Conservation (phyloP, 2,329 filamentous ascomycete genomes). For the Fusarium scirpi region DNA sequence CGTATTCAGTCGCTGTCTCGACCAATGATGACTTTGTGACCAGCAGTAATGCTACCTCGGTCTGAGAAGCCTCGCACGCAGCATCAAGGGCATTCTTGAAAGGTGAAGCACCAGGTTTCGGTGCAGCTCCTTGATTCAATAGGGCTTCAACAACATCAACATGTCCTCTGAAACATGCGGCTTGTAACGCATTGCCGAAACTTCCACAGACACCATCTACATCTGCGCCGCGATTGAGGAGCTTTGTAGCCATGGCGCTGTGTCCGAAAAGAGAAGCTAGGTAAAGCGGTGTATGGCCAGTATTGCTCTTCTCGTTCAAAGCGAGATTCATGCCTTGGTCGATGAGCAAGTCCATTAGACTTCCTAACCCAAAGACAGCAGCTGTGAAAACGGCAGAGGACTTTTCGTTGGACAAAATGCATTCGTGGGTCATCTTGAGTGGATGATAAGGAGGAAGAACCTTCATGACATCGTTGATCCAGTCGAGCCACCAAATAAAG, state of each 20-base stretch:
- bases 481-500: too few relatives aligned
- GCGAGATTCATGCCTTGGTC: too few relatives aligned
- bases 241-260: neutral
- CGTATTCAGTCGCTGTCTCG: neutral
- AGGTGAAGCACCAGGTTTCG: neutral
- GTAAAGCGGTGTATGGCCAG: slow-evolving; percentile 3
- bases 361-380: too few relatives aligned
- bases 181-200: slow-evolving; percentile 1
- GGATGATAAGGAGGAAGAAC: too few relatives aligned
- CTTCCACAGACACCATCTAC: neutral
- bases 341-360: too few relatives aligned
- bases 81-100: slow-evolving; percentile 2
- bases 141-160: neutral
- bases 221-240: neutral
- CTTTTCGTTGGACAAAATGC: too few relatives aligned
- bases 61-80: neutral
- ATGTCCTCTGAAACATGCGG: slow-evolving; percentile 4
- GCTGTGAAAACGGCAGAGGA: too few relatives aligned
- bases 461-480: too few relatives aligned
- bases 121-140: neutral
- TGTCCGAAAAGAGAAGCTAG: neutral
- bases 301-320: too few relatives aligned
- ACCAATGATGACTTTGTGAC: neutral
- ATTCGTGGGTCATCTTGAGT: too few relatives aligned
- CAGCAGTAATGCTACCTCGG: neutral